Base-by-base conservation (phyloP, 768 basidiomycete species). In the Boletales sp. region DNA sequence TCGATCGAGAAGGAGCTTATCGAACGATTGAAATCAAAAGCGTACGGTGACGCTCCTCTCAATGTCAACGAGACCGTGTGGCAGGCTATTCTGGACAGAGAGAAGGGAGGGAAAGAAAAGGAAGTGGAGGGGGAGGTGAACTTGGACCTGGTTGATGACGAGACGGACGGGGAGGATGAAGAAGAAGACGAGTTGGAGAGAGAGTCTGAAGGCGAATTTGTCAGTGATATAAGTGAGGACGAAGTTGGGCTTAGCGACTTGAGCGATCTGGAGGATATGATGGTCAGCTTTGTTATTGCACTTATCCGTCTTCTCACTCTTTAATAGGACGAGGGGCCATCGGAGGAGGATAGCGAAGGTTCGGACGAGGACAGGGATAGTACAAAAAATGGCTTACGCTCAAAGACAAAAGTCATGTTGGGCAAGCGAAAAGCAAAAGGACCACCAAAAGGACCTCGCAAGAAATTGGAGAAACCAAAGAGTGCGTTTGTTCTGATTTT, bases 51-150 rank as follows among this genome's bases (percentile, higher is more conserved):
- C 62, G 88, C 90, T 32, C 96, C 96, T 12, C 79, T 99, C 39
- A 98, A 99, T 68, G 94, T 99, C 50, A 98, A 99, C 69, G 96
- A 99, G 71, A 84, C 76, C 37, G 94, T 98, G 9, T 98, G 96
- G 96, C 83, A 85, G 56, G 84, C 90, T 3, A 86, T 99, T 46
- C 73, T 98, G 37, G 91, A 96, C 62, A 77, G 83, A 41, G 93
- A 96, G 59, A 79, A 81, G 58, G 72, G 72, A 32, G 74, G 52
- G 8, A 69, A 70, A 21, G 73, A 72, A 46, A 70, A 69, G 50
- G 74, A 77, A 50, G 42, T 76, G 40, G 78, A 79, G 56, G 70
- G 12, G 31, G 55, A 79, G 44, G 71, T 18, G 33, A 44, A 77
- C 34, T 61, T 75, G 45, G 75, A 69, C n/a, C 58, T 79, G 64